Base-by-base conservation (phyloP, 2,329 filamentous ascomycete genomes). In the Fusarium poae region DNA sequence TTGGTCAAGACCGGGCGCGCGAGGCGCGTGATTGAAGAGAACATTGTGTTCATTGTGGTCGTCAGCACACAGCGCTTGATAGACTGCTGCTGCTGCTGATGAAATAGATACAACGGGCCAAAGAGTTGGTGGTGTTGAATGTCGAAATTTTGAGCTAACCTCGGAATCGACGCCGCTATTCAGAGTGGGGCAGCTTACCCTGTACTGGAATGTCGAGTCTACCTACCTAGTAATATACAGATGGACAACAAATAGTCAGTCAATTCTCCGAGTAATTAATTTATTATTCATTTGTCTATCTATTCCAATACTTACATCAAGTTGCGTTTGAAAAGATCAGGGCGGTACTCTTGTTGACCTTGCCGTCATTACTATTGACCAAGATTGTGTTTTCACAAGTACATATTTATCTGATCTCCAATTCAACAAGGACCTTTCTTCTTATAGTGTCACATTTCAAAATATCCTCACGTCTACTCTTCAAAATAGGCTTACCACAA, bases 21-120 rank as follows among this genome's bases (percentile, higher is more conserved):
- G 18, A 78, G 67, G 70, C 75, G 77, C 62, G 74, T 71, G 54
- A 79, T 61, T 25, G 75, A 76, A 34, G 68, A 71, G 51, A 79
- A 48, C 50, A 74, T 68, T 16, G 68, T 64, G 67, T 74, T 74
- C 70, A 75, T 75, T 40, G 46, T 40, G 21, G 13, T 34, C 16
- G n/a, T 6, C 25, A 51, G 51, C 48, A 37, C 59, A 58, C 66
- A 67, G 58, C 29, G 32, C 37, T 12, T 45, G 15, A 27, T 34
- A 25, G 32, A 42, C 68, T 71, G 65, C 67, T 57, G 57, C 67
- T 57, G 57, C 57, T 62, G 53, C 54, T 48, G 58, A 64, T 65
- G 55, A 30, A 40, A 40, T 54, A 59, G 62, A 52, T 68, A 60
- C 54, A 61, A 65, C 59, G 53, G 53, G 32, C 51, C 32, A 18